These are phyloP conservation scores for Sporothrix schenckii DNA, from an alignment of 2,329 filamentous ascomycete species.

Conservation along the genomic window DNA sequence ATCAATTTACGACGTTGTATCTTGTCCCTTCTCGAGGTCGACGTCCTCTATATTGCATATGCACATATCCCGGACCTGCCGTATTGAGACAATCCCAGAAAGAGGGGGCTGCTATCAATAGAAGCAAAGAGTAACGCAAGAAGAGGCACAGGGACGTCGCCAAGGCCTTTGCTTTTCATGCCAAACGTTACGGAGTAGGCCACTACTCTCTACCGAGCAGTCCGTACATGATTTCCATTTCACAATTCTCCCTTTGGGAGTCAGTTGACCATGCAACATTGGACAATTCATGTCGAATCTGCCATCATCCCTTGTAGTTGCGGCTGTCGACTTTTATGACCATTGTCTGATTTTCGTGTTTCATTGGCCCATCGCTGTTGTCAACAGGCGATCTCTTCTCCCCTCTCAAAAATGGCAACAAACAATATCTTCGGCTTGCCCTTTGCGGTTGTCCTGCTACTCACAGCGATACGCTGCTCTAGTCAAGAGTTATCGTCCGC, in stretches of 20 bases:
- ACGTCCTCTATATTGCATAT: background rate
- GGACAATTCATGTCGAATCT: constrained; percentile 14
- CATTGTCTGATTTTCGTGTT: constrained; percentile 27
- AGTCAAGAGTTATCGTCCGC: background rate
- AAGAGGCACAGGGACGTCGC: background rate
- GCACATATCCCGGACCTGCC: constrained; percentile 21
- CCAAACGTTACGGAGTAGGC: background rate
- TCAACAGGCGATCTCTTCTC: constrained; percentile 11
- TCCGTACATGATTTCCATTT: background rate
- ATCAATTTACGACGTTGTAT: background rate
- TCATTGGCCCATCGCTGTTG: constrained; percentile 26
- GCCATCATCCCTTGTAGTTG: constrained; percentile 6
- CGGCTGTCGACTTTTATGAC: background rate
- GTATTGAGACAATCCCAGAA: background rate
- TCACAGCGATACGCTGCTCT: constrained; percentile 7
- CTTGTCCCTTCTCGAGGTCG: too few relatives aligned
- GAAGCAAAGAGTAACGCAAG: background rate
- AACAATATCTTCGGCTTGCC: constrained; percentile 6
- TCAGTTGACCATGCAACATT: background rate
- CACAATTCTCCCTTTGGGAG: background rate
- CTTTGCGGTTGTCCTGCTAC: background rate
- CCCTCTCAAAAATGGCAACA: background rate
- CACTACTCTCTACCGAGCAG: too few relatives aligned
- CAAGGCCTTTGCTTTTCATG: background rate
- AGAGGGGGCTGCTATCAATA: constrained; percentile 20